These are phyloP conservation scores for Nepenthes mirabilis DNA, from an alignment of 148 eudicot genomes.

Conservation along the genomic window DNA sequence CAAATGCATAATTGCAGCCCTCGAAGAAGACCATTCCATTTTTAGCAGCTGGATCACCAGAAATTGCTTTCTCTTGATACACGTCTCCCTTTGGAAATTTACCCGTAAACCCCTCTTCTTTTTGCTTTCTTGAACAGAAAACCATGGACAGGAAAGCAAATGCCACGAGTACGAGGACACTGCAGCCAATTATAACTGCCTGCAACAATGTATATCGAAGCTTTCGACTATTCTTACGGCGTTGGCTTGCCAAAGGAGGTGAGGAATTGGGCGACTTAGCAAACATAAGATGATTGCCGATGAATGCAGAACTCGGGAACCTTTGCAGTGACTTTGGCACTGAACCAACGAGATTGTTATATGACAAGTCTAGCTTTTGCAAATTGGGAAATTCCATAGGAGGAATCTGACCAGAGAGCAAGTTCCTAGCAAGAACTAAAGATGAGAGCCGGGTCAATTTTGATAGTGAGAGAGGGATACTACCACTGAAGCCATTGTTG, in stretches of 20 bases:
- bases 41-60: slow-evolving; percentile 45
- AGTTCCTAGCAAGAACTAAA: slow-evolving; percentile 59
- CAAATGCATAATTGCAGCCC: slow-evolving; percentile 75
- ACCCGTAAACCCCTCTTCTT: slow-evolving; percentile 33
- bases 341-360: slow-evolving; percentile 51
- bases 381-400: slow-evolving; percentile 40
- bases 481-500: slow-evolving; percentile 57
- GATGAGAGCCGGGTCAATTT: slow-evolving; percentile 32
- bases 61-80: slow-evolving; percentile 55
- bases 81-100: slow-evolving; percentile 53
- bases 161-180: slow-evolving; percentile 40
- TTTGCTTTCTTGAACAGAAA: slow-evolving; percentile 33
- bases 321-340: slow-evolving; percentile 57
- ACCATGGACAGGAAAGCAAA: slow-evolving; percentile 35
- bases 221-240: slow-evolving; percentile 17
- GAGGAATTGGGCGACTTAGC: slow-evolving; percentile 14
- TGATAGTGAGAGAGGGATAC: slow-evolving; percentile 42
- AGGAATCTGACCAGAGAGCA: slow-evolving; percentile 60
- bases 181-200: slow-evolving; percentile 36
- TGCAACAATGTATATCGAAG: slow-evolving; percentile 31
- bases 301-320: slow-evolving; percentile 52
- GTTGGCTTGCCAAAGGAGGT: slow-evolving; percentile 17
- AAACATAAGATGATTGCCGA: slow-evolving; percentile 40
- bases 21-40: slow-evolving; percentile 75
- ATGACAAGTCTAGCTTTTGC: slow-evolving; percentile 41